These are phyloP conservation scores for Alternaria metachromatica DNA, from an alignment of 2,329 filamentous ascomycete species.

Conservation along the genomic window DNA sequence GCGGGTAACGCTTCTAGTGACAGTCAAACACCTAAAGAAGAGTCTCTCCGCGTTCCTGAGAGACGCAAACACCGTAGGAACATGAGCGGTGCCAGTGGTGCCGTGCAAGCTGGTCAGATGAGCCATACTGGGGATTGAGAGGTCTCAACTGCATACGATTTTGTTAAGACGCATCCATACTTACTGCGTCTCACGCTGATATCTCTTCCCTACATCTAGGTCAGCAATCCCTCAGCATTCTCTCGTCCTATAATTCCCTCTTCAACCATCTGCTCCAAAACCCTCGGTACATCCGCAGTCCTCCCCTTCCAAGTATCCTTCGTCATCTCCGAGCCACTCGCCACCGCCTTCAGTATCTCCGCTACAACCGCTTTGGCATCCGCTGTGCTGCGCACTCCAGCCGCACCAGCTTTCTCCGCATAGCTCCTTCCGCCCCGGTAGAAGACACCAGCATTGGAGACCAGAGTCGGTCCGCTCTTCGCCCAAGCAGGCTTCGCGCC, in stretches of 20 bases:
- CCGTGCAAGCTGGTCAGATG: no score
- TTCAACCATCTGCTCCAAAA: constrained; percentile 60
- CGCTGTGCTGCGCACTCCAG: constrained; percentile 53
- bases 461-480: constrained; percentile 42
- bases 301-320: constrained; percentile 50
- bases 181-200: no score
- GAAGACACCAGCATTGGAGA: constrained; percentile 49
- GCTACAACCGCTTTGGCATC: constrained; percentile 58
- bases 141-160: no score
- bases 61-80: no score
- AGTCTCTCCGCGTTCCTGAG: no score
- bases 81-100: no score
- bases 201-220: no score
- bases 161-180: no score
- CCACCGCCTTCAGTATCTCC: constrained; percentile 53
- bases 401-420: constrained; percentile 35
- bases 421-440: constrained; percentile 44
- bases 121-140: no score
- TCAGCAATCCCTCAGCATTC: constrained; percentile 30
- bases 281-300: constrained; percentile 50
- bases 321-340: constrained; percentile 43
- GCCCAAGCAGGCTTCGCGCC: constrained; percentile 38
- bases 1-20: no score
- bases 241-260: constrained; percentile 55
- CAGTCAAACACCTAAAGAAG: no score